Conservation (phyloP, 106 monocot genomes). For the Vanilla planifolia region DNA sequence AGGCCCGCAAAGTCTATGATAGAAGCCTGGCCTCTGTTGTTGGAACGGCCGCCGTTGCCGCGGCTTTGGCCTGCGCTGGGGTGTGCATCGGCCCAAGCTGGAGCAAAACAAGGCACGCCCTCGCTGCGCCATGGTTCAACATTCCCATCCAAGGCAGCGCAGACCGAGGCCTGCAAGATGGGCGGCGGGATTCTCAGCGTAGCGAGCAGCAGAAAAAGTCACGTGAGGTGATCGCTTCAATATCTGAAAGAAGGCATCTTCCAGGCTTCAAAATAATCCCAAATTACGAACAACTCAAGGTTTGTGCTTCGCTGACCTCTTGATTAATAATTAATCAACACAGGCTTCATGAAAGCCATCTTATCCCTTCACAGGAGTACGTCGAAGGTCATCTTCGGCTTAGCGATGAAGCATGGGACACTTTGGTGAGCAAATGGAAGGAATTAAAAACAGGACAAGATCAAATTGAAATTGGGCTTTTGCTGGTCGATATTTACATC, state of each 20-base stretch:
- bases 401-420: not conserved
- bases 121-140: not conserved
- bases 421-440: not conserved
- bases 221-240: not conserved
- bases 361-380: not conserved
- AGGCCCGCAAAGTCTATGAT: no score
- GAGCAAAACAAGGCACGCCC: not conserved
- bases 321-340: no score
- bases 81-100: not conserved
- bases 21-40: not conserved
- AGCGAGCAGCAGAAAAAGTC: not conserved
- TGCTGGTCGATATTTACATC: not conserved
- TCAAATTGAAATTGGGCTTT: not conserved
- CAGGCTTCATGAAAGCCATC: not conserved
- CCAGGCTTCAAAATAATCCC: not conserved
- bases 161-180: not conserved
- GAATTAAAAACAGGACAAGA: not conserved
- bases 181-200: not conserved
- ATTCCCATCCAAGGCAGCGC: not conserved
- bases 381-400: not conserved
- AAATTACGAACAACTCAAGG: not conserved
- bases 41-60: not conserved
- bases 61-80: not conserved
- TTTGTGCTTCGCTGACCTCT: not conserved
- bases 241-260: not conserved